Conservation (phyloP, 345 rosid species). For the Iberis pinnata region DNA sequence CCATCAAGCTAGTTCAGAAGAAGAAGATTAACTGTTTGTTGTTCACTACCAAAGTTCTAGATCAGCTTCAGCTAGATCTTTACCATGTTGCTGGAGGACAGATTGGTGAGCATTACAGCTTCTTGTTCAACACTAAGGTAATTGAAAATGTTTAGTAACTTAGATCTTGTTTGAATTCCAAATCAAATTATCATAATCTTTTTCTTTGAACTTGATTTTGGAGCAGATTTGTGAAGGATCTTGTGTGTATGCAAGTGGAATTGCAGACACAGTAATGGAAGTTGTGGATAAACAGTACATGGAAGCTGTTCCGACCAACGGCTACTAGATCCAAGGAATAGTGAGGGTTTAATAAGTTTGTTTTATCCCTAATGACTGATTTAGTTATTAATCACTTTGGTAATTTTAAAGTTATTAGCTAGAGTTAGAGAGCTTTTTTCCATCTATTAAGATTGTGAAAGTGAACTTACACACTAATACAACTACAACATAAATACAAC, state of each 20-base stretch:
- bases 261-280: conserved; percentile 73
- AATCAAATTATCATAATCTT: background rate
- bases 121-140: conserved; percentile 78
- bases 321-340: conserved; percentile 13
- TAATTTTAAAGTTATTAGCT: conserved; percentile 12
- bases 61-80: conserved; percentile 66
- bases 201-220: background rate
- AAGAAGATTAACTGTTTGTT: conserved; percentile 71
- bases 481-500: no score
- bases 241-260: conserved; percentile 49
- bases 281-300: conserved; percentile 58
- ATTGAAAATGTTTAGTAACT: background rate
- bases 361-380: conserved; percentile 16
- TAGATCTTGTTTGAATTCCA: background rate
- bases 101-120: conserved; percentile 67
- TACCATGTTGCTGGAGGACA: conserved; percentile 81
- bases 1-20: conserved; percentile 65
- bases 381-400: conserved; percentile 12
- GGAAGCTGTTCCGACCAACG: conserved; percentile 34
- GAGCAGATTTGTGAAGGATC: conserved; percentile 32
- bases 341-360: conserved; percentile 4
- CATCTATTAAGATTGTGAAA: no score
- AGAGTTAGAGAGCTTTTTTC: no score
- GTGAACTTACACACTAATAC: no score
- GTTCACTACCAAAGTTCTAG: conserved; percentile 58